Base-by-base conservation (phyloP, 1,284 basidiomycete genomes). In the Polyporus tsugae region DNA sequence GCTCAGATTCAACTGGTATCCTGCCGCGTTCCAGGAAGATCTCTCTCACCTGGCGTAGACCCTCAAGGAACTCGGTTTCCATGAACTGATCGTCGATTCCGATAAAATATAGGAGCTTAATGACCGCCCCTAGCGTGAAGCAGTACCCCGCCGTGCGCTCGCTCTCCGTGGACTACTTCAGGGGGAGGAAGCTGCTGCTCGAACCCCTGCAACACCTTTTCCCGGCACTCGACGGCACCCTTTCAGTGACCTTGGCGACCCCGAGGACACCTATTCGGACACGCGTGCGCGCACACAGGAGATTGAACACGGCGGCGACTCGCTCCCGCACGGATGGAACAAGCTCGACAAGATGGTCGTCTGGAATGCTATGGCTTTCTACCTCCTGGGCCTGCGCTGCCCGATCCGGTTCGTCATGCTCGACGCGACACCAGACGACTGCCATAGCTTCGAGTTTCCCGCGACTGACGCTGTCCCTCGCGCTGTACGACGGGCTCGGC, bases 61-160 rank as follows among this genome's bases (percentile, higher is more conserved):
- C 13, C 53, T 55, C 5, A 29, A 55, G 53, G 53, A 55, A 5
- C 17, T 55, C 7, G 53, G 33, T 13, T 33, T 55, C 6, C 5
- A 35, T n/a, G 29, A 55, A 15, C 29, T 55, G 29, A 15, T 55
- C 53, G 17, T 55, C 1, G 33, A 29, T 13, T 29, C 53, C 11
- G 29, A 55, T 29, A 19, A 55, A 17, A 19, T 35, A 1, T 15
- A 2, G 25, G 29, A 33, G 15, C 29, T 33, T 2, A n/a, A 25
- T 25, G 46, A 42, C 46, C 22, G 9, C 6, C 22, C 22, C 11
- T 49, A 17, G 53, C 17, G 17, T n/a, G 53, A 35, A 29, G 13
- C 53, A 55, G 53, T 55, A 55, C 33, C 53, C 53, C 7, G 53
- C 53, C 6, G 53, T 35, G 29, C 53, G 33, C 33, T 55, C 53